phyloP scores from a whole-genome alignment of 2,329 filamentous ascomycete genomes.

The Alternaria longipes region DNA sequence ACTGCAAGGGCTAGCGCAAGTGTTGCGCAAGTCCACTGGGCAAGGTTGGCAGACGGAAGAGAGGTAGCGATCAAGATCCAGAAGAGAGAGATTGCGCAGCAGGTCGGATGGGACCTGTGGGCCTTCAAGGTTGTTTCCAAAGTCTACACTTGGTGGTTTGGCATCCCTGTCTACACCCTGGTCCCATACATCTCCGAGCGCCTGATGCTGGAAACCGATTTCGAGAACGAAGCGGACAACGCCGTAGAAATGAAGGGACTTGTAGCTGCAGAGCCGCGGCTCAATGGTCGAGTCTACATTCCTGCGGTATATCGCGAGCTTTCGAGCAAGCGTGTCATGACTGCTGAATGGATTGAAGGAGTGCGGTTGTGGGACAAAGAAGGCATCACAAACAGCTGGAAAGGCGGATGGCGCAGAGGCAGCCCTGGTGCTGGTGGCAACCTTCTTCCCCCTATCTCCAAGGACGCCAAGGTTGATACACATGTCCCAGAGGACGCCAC shows the following conservation, averaged over 20 bases:
- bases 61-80: conserved; percentile 97
- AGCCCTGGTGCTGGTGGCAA: conserved; percentile 79
- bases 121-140: conserved; percentile 88
- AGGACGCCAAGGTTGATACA: conserved; percentile 47
- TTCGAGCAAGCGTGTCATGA: conserved; percentile 84
- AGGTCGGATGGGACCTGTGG: conserved; percentile 95
- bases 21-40: conserved; percentile 98
- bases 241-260: conserved; percentile 82
- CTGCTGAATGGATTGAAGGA: conserved; percentile 97
- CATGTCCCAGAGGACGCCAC: conserved; percentile 45
- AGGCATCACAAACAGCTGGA: conserved; percentile 78
- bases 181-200: conserved; percentile 94
- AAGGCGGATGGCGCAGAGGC: conserved; percentile 77
- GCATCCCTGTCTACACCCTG: conserved; percentile 89
- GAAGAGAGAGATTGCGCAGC: conserved; percentile 90
- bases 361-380: conserved; percentile 92
- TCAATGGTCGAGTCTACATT: conserved; percentile 85
- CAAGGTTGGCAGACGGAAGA: conserved; percentile 80
- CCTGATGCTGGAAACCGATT: conserved; percentile 93
- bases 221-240: conserved; percentile 89
- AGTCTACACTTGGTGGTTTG: conserved; percentile 87
- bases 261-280: conserved; percentile 76
- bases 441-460: conserved; percentile 61
- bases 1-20: conserved; percentile 83
- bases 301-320: conserved; percentile 85